Conservation (phyloP, 768 basidiomycete species). For the Rhodotorula toruloides region DNA sequence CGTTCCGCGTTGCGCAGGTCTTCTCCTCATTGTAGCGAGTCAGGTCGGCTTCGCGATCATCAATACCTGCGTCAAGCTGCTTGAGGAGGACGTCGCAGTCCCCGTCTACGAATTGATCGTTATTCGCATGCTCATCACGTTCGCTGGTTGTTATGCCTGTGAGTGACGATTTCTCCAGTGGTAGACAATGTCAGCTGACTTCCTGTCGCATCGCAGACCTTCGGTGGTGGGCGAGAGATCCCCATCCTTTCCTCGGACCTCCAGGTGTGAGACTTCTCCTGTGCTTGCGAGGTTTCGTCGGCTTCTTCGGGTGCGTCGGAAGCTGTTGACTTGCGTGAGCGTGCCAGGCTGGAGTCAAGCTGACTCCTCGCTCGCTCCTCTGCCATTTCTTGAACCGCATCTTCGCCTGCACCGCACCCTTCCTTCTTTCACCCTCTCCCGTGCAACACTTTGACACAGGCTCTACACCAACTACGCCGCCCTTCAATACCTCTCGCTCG, state of each 20-base stretch:
- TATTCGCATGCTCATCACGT: conserved; percentile 28
- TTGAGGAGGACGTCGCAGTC: background rate
- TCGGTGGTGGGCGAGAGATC: background rate
- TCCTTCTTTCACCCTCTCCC: background rate
- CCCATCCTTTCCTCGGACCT: conserved; percentile 63
- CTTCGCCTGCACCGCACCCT: too few species aligned
- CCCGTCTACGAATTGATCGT: conserved; percentile 25
- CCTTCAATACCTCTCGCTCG: conserved; percentile 67
- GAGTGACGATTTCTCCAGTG: background rate
- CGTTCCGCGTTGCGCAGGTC: conserved; percentile 1
- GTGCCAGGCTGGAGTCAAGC: too few species aligned
- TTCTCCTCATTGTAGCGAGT: conserved; percentile 16
- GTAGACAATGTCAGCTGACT: too few species aligned
- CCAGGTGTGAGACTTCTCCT: conserved; percentile 61
- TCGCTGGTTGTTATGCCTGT: conserved; percentile 17
- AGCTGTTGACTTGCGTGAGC: too few species aligned
- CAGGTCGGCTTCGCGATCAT: conserved; percentile 27
- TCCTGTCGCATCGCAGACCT: background rate
- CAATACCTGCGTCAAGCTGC: conserved; percentile 26
- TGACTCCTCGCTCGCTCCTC: conserved; percentile 42
- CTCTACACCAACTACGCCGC: conserved; percentile 54
- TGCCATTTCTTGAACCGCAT: conserved; percentile 44
- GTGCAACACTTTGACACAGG: background rate
- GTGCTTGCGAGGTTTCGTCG: conserved; percentile 59
- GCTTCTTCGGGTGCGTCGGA: conserved; percentile 59